A percentile compares a stretch with the other conserved stretches of the same genome.
These are phyloP conservation scores for Solanum chilense DNA, from an alignment of 257 asterid genomes.

Conservation along the genomic window DNA sequence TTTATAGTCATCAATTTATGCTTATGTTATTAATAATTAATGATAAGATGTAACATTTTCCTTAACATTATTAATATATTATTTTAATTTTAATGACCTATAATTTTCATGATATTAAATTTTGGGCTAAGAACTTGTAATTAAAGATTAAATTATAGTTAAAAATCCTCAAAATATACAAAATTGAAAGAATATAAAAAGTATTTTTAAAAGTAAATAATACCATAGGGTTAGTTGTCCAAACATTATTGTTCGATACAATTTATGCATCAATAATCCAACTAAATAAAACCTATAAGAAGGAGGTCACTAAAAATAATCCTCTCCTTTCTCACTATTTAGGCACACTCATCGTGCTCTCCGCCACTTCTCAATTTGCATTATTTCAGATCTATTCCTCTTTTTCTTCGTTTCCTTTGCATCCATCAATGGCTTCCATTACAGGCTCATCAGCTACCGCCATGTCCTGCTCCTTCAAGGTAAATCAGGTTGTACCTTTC, in stretches of 20 bases:
- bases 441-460: conserved; percentile 35
- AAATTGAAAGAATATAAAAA: too few species aligned
- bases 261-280: not conserved
- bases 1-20: too few species aligned
- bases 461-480: conserved; percentile 41
- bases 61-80: too few species aligned
- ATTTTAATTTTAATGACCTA: too few species aligned
- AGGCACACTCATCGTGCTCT: conserved; percentile 41
- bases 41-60: too few species aligned
- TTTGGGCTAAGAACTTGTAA: too few species aligned
- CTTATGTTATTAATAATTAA: too few species aligned
- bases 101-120: too few species aligned
- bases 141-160: too few species aligned
- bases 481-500: conserved; percentile 33
- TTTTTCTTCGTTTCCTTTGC: not conserved
- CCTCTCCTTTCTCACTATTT: not conserved
- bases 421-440: conserved; percentile 49
- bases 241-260: not conserved
- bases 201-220: not conserved
- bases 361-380: conserved; percentile 34
- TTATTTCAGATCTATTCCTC: conserved; percentile 15
- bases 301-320: not conserved
- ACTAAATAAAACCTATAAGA: not conserved
- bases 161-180: too few species aligned
- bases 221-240: not conserved